A percentile compares a stretch with the other conserved stretches of the same genome.
These are phyloP conservation scores for Cylindrotheca fusiformis DNA, from an alignment of 108 stramenopile genomes.

Conservation along the genomic window DNA sequence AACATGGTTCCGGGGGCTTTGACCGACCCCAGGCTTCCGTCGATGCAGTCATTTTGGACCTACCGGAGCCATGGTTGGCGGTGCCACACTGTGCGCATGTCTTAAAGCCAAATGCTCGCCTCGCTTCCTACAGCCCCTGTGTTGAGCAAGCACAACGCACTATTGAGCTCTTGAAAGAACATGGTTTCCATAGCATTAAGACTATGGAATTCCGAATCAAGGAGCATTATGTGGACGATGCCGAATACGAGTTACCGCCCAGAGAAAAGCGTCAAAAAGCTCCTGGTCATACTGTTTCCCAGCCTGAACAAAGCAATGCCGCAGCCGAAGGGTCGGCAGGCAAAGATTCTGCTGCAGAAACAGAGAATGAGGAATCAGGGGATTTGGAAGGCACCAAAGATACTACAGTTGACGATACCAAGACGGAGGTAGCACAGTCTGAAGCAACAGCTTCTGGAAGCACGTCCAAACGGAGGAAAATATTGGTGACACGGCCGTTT, in stretches of 20 bases:
- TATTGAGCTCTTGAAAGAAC: conserved; percentile 45
- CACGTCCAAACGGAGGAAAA: conserved; percentile 28
- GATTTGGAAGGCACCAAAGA: conserved; percentile 7
- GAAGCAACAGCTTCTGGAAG: neutral
- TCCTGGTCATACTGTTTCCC: conserved; percentile 17
- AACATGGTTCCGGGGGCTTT: conserved; percentile 60
- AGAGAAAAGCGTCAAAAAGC: conserved; percentile 40
- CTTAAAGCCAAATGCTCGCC: conserved; percentile 64
- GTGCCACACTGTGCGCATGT: conserved; percentile 77
- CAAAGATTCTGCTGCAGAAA: conserved; percentile 21
- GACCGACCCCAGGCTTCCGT: conserved; percentile 57
- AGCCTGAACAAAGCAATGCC: neutral
- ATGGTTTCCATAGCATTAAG: conserved; percentile 77
- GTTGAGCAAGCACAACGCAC: conserved; percentile 92
- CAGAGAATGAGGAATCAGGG: conserved; percentile 16
- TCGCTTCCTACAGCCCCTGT: conserved; percentile 93
- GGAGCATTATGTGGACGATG: conserved; percentile 80
- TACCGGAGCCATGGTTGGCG: conserved; percentile 95
- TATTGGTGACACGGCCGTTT: conserved; percentile 74
- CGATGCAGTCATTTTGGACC: conserved; percentile 91
- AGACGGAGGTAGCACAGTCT: conserved; percentile 15
- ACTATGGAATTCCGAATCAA: conserved; percentile 87
- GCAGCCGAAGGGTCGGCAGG: conserved; percentile 2
- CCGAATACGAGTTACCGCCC: conserved; percentile 53
- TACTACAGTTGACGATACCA: conserved; percentile 4